These are phyloP conservation scores for Crithidia bombi DNA, from an alignment of 208 protist species.

Conservation along the genomic window DNA sequence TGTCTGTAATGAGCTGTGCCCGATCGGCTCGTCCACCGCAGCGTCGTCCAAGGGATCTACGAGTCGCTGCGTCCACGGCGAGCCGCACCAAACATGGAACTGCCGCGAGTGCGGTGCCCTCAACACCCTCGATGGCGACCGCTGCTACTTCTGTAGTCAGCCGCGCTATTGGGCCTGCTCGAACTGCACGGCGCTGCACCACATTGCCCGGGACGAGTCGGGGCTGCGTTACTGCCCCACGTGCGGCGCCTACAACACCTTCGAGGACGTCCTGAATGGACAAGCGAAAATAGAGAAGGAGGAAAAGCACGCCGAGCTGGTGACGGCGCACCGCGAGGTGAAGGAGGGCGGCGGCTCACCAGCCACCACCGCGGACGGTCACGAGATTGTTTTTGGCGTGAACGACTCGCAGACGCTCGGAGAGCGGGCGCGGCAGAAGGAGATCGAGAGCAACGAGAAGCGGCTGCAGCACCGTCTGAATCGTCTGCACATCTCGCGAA, in stretches of 20 bases:
- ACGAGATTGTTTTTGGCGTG: conserved; percentile 65
- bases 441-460: conserved; percentile 51
- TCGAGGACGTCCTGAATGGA: conserved; percentile 58
- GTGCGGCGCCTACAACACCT: conserved; percentile 72
- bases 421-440: conserved; percentile 59
- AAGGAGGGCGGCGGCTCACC: not conserved
- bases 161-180: conserved; percentile 68
- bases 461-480: conserved; percentile 54
- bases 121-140: conserved; percentile 71
- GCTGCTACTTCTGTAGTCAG: conserved; percentile 44
- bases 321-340: conserved; percentile 31
- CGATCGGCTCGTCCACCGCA: conserved; percentile 18
- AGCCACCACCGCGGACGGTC: conserved; percentile 3
- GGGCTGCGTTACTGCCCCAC: conserved; percentile 70
- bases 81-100: conserved; percentile 68
- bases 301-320: conserved; percentile 35
- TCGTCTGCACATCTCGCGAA: conserved; percentile 41
- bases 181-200: conserved; percentile 68
- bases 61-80: conserved; percentile 42
- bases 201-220: conserved; percentile 36
- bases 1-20: conserved; percentile 31
- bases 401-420: conserved; percentile 71
- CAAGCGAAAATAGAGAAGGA: conserved; percentile 55
- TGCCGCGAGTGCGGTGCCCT: conserved; percentile 55
- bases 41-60: not conserved